Evolutionary conservation across 106 monocot genomes (phyloP), one percentile per base, ranked within the genome.

Genomic region (Apostasia ramifera): DNA sequence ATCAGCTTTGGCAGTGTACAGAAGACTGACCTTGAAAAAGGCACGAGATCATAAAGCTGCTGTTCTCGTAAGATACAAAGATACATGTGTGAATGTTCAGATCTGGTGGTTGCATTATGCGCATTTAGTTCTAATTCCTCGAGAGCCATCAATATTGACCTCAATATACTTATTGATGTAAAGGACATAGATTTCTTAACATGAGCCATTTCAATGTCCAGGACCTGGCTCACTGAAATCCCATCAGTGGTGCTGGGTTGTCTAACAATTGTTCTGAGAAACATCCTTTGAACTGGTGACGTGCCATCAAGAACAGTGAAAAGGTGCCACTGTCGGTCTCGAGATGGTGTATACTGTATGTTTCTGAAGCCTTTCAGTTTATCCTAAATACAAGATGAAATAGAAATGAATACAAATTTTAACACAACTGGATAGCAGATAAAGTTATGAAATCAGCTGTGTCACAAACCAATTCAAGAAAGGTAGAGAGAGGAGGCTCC

Each of bases 401-500:
- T 40, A 14, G 54, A 47, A 6, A 53, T 76, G 12, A 8, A 57
- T 9, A 66, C 43, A 44, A 57, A 5, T 69, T 44, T 45, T 41
- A 61, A 55, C 70, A 13, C 43, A 67, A 43, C 61, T 67, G 13
- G 42, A 46, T 8, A 41, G 13, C 46, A 50, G 2, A 45, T 15
- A 59, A 63, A 49, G 26, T 50, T 0, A 38, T 50, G 15, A 68
- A 59, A 55, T 5, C 4, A 39, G 64, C 9, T 55, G 13, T 8
- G 66, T 41, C 45, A 77, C 80, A 15, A 57, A 98, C 98, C 87
- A 98, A 74, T 78, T 98, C 98, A 75, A 98, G 98, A 69, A 93
- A 98, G 69, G 93, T 98, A 51, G 98, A 93, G 41, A 98, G 85
- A 68, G 98, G 93, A 63, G 98, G 98, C 63, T 98, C 98, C 72